Conservation (phyloP, 257 asterid genomes). For the Solanum paucissectum region DNA sequence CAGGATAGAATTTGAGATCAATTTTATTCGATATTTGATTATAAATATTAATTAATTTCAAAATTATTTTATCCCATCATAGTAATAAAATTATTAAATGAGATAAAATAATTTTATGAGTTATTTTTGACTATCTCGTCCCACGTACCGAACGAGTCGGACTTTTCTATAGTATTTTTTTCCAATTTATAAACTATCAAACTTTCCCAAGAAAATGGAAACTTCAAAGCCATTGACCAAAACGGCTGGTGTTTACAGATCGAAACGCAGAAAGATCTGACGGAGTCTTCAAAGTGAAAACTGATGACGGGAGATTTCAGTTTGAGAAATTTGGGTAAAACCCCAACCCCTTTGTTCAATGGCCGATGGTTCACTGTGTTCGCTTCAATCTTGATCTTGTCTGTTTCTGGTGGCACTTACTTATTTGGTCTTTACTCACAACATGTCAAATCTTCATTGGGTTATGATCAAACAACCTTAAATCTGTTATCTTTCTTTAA, state of each 20-base stretch:
- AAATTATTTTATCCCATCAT: neutral
- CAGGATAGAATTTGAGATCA: neutral
- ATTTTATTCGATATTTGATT: too few relatives aligned
- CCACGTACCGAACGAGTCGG: neutral
- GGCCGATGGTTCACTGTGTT: constrained; percentile 76
- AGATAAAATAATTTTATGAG: neutral
- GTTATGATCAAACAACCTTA: constrained; percentile 68
- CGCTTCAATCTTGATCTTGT: constrained; percentile 52
- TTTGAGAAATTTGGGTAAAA: neutral
- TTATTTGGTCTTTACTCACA: constrained; percentile 57
- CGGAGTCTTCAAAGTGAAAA: neutral
- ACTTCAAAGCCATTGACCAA: neutral
- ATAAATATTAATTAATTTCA: too few relatives aligned
- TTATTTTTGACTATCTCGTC: neutral
- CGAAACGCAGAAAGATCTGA: neutral
- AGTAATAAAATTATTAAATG: too few relatives aligned
- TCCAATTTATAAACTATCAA: neutral
- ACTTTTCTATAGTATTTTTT: neutral
- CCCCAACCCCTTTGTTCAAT: constrained; percentile 11
- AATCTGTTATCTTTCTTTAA: constrained; percentile 58
- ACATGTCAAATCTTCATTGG: constrained; percentile 34
- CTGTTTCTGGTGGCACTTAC: constrained; percentile 77
- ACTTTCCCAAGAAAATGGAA: neutral
- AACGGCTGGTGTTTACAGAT: neutral
- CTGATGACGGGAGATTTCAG: neutral